These are phyloP conservation scores for Ceratobasidium sp. DNA, from an alignment of 1,284 basidiomycete species.

Conservation along the genomic window DNA sequence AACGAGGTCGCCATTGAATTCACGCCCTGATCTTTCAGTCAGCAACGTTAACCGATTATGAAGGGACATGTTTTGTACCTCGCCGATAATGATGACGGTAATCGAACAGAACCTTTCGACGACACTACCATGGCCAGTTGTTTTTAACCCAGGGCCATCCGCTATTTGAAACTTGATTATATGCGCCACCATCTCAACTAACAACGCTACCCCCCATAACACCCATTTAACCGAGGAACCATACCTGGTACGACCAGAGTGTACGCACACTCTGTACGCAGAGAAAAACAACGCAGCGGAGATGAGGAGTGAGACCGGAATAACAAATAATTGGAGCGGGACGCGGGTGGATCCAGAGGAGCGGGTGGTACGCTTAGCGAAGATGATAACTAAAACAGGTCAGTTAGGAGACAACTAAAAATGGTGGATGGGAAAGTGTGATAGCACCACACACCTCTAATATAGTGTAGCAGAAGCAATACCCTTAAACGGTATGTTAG, in stretches of 20 bases:
- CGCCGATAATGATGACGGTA: slow-evolving; percentile 25
- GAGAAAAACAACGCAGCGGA: background rate
- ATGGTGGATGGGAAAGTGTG: too few species aligned
- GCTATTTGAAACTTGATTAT: background rate
- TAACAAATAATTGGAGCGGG: too few species aligned
- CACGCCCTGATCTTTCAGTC: background rate
- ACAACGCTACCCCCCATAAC: background rate
- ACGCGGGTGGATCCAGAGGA: too few species aligned
- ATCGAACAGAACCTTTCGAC: background rate
- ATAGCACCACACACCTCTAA: too few species aligned
- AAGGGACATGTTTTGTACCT: background rate
- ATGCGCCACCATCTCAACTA: slow-evolving; percentile 23
- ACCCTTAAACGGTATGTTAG: too few species aligned
- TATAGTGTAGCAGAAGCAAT: too few species aligned
- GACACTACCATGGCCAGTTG: slow-evolving; percentile 10
- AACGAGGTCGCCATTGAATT: slow-evolving; percentile 14
- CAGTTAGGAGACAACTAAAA: too few species aligned
- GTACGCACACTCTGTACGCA: background rate
- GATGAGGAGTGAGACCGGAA: too few species aligned
- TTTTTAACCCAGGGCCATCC: background rate
- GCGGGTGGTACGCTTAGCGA: too few species aligned
- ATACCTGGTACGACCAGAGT: background rate
- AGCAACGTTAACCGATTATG: background rate
- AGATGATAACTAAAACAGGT: too few species aligned
- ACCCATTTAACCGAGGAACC: background rate